Evolutionary conservation across 179 eudicot genomes (phyloP).

Genomic region (Amaranthus tricolor): DNA sequence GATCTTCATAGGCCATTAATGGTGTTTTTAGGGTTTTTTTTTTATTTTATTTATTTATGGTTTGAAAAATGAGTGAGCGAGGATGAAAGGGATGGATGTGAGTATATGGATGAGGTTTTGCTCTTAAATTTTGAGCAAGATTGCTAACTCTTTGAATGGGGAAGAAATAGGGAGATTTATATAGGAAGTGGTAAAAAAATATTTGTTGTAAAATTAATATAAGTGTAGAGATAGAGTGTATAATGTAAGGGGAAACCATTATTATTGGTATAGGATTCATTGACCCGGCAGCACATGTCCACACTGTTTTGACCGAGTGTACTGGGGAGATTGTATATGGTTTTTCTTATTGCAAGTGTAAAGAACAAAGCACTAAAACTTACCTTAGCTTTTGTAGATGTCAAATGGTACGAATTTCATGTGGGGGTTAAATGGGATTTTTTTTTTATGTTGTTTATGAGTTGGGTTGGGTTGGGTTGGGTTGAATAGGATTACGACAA

Average conservation of each 20-base stretch:
- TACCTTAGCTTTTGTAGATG: too few relatives aligned
- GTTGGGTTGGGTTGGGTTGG: too few relatives aligned
- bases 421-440: too few relatives aligned
- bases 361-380: too few relatives aligned
- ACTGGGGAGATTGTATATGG: conserved; percentile 14
- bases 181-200: conserved; percentile 15
- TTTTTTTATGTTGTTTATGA: too few relatives aligned
- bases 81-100: not conserved
- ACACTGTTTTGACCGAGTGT: conserved; percentile 39
- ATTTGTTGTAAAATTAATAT: not conserved
- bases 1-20: conserved; percentile 37
- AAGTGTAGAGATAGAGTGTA: not conserved
- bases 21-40: not conserved
- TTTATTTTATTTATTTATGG: not conserved
- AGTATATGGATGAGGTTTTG: not conserved
- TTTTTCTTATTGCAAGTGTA: conserved; percentile 8
- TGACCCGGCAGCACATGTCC: conserved; percentile 32
- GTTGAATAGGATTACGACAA: too few relatives aligned
- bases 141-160: conserved; percentile 19
- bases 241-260: not conserved
- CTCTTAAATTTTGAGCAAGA: conserved; percentile 2
- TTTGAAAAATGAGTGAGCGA: not conserved
- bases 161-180: conserved; percentile 17
- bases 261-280: conserved; percentile 14
- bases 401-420: too few relatives aligned